A percentile compares a stretch with the other conserved stretches of the same genome.
phyloP scores from a whole-genome alignment of 2,329 filamentous ascomycete species.

The Alternaria dauci region DNA sequence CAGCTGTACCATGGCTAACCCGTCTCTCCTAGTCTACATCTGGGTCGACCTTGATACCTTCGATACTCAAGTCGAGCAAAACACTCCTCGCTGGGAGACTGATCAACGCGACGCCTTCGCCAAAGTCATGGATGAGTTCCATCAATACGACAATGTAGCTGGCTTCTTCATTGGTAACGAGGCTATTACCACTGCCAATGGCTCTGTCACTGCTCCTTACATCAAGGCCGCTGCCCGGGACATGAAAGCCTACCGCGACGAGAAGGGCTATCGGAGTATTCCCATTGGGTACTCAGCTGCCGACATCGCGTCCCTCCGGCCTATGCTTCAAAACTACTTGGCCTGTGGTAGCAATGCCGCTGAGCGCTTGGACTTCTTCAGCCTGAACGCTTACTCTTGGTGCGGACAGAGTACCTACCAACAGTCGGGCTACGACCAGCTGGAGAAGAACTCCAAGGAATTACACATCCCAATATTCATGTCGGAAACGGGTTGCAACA shows the following conservation, averaged over 20 bases:
- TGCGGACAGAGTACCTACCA: constrained; percentile 61
- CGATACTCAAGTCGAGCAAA: constrained; percentile 71
- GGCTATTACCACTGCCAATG: constrained; percentile 69
- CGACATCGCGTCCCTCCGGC: constrained; percentile 75
- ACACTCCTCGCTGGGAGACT: constrained; percentile 73
- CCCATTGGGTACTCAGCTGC: constrained; percentile 88
- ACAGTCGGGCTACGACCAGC: constrained; percentile 72
- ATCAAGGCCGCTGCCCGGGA: constrained; percentile 84
- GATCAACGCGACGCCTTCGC: constrained; percentile 74
- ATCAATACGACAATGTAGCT: constrained; percentile 78
- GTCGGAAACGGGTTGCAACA: constrained; percentile 87
- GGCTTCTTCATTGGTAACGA: constrained; percentile 87
- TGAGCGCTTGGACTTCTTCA: constrained; percentile 82
- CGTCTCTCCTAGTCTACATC: constrained; percentile 72
- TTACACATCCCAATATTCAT: constrained; percentile 70
- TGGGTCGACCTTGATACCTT: constrained; percentile 82
- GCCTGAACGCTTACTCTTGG: constrained; percentile 81
- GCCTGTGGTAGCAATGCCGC: constrained; percentile 74
- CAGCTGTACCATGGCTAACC: neutral
- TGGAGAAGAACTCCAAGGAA: constrained; percentile 72
- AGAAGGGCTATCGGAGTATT: constrained; percentile 79
- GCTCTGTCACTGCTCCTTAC: constrained; percentile 75
- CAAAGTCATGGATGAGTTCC: constrained; percentile 79
- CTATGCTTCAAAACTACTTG: constrained; percentile 75
- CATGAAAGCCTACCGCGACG: constrained; percentile 80